Conservation (phyloP, 2,329 filamentous ascomycete genomes). For the Talaromyces pinophilus region DNA sequence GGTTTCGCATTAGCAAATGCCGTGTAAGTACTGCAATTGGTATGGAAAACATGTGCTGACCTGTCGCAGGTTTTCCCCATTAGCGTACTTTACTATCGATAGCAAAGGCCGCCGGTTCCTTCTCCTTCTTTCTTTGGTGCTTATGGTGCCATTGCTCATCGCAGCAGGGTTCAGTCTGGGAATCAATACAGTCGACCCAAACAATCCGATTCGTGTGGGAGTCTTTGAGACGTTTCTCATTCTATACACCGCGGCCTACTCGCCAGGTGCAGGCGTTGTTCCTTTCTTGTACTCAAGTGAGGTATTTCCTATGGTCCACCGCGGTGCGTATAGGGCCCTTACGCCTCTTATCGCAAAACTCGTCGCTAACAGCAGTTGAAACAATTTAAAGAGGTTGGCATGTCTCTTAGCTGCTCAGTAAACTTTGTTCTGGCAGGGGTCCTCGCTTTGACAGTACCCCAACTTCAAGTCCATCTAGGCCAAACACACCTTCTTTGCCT, state of each 20-base stretch:
- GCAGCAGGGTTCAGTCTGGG: conserved; percentile 24
- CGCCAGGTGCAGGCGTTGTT: conserved; percentile 23
- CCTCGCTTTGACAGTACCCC: conserved; percentile 22
- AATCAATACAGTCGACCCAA: conserved; percentile 8
- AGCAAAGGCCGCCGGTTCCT: conserved; percentile 26
- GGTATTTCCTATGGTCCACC: conserved; percentile 22
- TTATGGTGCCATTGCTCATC: conserved; percentile 27
- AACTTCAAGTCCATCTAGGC: conserved; percentile 17
- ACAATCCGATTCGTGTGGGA: conserved; percentile 15
- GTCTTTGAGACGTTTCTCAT: conserved; percentile 19
- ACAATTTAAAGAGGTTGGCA: conserved; percentile 20
- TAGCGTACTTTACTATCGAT: conserved; percentile 27
- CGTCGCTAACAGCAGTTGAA: neutral
- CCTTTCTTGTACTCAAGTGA: conserved; percentile 25
- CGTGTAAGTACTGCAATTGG: conserved; percentile 17
- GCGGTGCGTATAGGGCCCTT: conserved; percentile 10
- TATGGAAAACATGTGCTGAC: conserved; percentile 1
- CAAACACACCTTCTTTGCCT: conserved; percentile 22
- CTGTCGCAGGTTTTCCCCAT: conserved; percentile 22
- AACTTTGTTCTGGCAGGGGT: conserved; percentile 22
- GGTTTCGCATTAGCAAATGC: conserved; percentile 26
- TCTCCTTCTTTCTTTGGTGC: conserved; percentile 25
- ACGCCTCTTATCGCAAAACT: neutral
- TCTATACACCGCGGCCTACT: conserved; percentile 22
- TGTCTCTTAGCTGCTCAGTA: conserved; percentile 22